Percentiles rank a stretch among this genome's conserved stretches.
phyloP scores from a whole-genome alignment of 495 filamentous ascomycete species.

The Penicillium alfredii region DNA sequence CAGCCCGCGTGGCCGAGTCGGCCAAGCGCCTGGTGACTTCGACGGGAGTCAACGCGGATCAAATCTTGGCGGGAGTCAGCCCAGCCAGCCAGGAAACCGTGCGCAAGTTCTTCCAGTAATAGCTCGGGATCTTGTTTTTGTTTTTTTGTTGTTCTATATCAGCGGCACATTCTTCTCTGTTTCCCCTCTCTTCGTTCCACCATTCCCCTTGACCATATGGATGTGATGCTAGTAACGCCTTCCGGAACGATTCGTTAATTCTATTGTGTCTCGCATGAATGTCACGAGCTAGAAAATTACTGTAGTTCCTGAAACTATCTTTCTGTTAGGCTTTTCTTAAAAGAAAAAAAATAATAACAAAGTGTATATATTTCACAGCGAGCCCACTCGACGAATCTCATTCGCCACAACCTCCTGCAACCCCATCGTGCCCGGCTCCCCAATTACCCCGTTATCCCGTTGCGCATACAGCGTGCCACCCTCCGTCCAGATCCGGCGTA shows the following conservation, averaged over 20 bases:
- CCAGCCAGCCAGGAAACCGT: slow-evolving; percentile 74
- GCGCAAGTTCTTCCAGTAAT: slow-evolving; percentile 60
- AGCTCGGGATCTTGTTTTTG: not conserved
- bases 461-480: slow-evolving; percentile 64
- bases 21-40: slow-evolving; percentile 66
- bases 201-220: too few relatives aligned
- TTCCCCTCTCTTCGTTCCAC: too few relatives aligned
- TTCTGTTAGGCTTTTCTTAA: too few relatives aligned
- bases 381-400: slow-evolving; percentile 19
- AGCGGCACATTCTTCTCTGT: slow-evolving; percentile 9
- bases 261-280: too few relatives aligned
- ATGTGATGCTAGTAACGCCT: too few relatives aligned
- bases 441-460: slow-evolving; percentile 57
- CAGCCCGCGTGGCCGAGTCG: slow-evolving; percentile 61
- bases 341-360: too few relatives aligned
- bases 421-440: slow-evolving; percentile 39
- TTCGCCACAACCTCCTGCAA: slow-evolving; percentile 37
- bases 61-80: slow-evolving; percentile 61
- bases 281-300: too few relatives aligned
- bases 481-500: slow-evolving; percentile 65
- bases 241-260: too few relatives aligned
- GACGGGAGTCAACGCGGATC: slow-evolving; percentile 63
- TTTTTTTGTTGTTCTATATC: slow-evolving; percentile 22
- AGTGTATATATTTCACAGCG: slow-evolving; percentile 8
- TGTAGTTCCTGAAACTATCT: not conserved